phyloP scores from a whole-genome alignment of 129 eudicot genomes.

The Gnaphalium uliginosum region DNA sequence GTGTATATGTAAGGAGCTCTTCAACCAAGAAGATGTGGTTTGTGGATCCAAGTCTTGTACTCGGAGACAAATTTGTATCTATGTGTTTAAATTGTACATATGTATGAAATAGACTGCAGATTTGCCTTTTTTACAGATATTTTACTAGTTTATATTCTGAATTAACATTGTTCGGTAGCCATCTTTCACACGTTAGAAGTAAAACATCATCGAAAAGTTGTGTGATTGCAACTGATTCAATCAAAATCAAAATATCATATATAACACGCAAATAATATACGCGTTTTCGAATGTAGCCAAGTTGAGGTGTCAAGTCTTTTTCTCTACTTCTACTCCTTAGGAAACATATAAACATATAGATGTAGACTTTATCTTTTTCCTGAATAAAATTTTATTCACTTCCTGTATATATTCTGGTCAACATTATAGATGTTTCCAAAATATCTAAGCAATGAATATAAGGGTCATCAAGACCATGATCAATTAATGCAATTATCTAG shows the following conservation, averaged over 20 bases:
- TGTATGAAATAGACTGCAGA: too few relatives aligned
- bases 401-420: neutral
- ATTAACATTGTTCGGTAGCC: neutral
- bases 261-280: neutral
- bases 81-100: too few relatives aligned
- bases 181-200: neutral
- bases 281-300: neutral
- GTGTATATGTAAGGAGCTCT: too few relatives aligned
- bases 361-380: neutral
- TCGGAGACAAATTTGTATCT: too few relatives aligned
- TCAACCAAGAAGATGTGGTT: too few relatives aligned
- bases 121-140: neutral
- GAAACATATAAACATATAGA: neutral
- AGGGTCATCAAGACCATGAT: constrained; percentile 21
- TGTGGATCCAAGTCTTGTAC: too few relatives aligned
- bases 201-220: neutral
- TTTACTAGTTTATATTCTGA: neutral
- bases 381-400: neutral
- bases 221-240: neutral
- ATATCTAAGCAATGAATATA: neutral
- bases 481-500: neutral
- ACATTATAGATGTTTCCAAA: neutral
- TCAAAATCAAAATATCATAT: too few relatives aligned
- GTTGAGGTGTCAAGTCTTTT: neutral
- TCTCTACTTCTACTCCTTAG: neutral